Conservation (phyloP, 2,329 filamentous ascomycete genomes). For the Chaetomium globosum region DNA sequence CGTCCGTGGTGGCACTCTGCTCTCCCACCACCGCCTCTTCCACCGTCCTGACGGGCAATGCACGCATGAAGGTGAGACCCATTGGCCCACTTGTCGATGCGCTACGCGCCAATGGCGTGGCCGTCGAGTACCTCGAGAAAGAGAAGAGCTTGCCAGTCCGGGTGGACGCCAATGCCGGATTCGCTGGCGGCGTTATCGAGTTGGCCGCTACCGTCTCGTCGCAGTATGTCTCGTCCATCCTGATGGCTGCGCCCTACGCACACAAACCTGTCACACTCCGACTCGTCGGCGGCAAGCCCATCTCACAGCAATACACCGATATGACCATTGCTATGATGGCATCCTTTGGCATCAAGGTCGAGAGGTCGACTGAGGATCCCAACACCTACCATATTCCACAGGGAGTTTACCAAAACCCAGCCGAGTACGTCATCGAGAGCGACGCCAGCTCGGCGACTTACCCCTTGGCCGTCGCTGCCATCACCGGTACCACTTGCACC, state of each 20-base stretch:
- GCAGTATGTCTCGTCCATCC: slow-evolving; percentile 96
- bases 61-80: slow-evolving; percentile 92
- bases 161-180: slow-evolving; percentile 79
- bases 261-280: slow-evolving; percentile 89
- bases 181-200: slow-evolving; percentile 84
- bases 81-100: slow-evolving; percentile 93
- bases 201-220: slow-evolving; percentile 94
- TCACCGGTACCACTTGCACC: slow-evolving; percentile 93
- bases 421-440: slow-evolving; percentile 88
- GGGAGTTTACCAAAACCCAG: slow-evolving; percentile 78
- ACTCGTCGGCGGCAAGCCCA: slow-evolving; percentile 93
- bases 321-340: slow-evolving; percentile 99
- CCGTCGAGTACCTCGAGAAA: slow-evolving; percentile 81
- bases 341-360: slow-evolving; percentile 81
- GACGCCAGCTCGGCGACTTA: slow-evolving; percentile 98
- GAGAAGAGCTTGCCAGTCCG: slow-evolving; percentile 81
- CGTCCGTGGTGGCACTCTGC: slow-evolving; percentile 85
- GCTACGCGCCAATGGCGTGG: slow-evolving; percentile 81
- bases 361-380: slow-evolving; percentile 73
- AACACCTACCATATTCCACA: slow-evolving; percentile 94
- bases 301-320: slow-evolving; percentile 95
- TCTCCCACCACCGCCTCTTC: slow-evolving; percentile 64
- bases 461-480: slow-evolving; percentile 88
- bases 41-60: slow-evolving; percentile 88
- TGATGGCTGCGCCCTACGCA: slow-evolving; percentile 96